Base-by-base conservation (phyloP, 345 rosid genomes). In the Kernera saxatilis region DNA sequence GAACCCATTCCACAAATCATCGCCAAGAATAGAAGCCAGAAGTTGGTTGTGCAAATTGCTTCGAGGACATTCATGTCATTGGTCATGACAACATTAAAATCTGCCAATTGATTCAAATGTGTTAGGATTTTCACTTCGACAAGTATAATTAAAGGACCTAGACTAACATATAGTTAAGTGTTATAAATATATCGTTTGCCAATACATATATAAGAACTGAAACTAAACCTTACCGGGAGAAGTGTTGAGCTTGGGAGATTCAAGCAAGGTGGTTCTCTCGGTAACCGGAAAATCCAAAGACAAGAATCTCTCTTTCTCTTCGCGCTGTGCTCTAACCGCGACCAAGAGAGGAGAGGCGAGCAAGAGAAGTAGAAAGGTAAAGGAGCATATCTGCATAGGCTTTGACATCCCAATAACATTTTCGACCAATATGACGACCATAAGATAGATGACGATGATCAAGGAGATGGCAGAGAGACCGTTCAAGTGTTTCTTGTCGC, bases 1-100 rank as follows among this genome's bases (percentile, higher is more conserved):
- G 97, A 80, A 18, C 98, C 98, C 78, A 90, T 74, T 51, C 97
- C 97, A 49, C 90, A 88, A 61, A 86, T 30, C 87, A 84, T 86
- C 9, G 97, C 98, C 15, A 82, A 5, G 49, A 86, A 93, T 50
- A 93, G 56, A 78, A 90, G 78, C 96, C 97, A 93, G 78, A 93
- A 90, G 78, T 93, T 82, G 13, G 7, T 51, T 2, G 80, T 88
- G 3, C 72, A 29, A 62, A 87, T 67, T 9, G 98, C 90, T 77
- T 83, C 82, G n/a, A 61, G 29, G 3, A 88, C 74, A 77, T 85
- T 78, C 82, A 81, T 40, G 71, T 87, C 86, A n/a, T 67, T 67
- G 2, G 46, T 76, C 56, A 68, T 52, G 27, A 69, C 21, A 25
- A 60, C 41, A 4, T n/a, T 53, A 41, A 25, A 30, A 59, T 44